Base-by-base conservation (phyloP, 2,329 filamentous ascomycete species). In the Fonsecaea nubica region DNA sequence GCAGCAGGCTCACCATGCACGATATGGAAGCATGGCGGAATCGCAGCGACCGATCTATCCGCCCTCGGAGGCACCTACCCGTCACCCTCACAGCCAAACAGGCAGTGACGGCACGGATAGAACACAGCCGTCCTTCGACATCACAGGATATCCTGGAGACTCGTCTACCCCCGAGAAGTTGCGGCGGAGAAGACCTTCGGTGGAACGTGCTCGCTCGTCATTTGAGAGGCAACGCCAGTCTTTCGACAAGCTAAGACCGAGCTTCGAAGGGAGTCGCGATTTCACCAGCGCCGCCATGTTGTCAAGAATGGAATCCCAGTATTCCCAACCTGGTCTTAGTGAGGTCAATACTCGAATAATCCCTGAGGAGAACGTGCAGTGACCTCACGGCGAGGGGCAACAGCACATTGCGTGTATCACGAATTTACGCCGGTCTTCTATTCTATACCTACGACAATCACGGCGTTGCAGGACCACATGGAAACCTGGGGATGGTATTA, bases 21-120 rank as follows among this genome's bases (percentile, higher is more conserved):
- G 71, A 48, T 67, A 71, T 65, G 58, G 84, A 63, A 90, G 87
- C 72, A 85, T 92, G 66, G 90, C 95, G 75, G 93, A 98, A 79
- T 94, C 97, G 75, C 86, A 92, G 77, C 88, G 93, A 71, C 93
- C 93, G 36, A 96, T 98, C 74, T 98, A 98, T 79, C 92, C 94
- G 58, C 93, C 94, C 13, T 96, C 93, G 61, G 89, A 94, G 73
- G 90, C 92, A 57, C 84, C 87, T 12, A 94, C 92, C 15, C 86
- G 95, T 76, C 94, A 93, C 71, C 89, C 90, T 58, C 85, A 87
- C 72, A 95, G 92, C 74, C 92, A 96, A 76, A 96, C 94, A 73
- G 92, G 93, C 67, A 97, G 93, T 80, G 93, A 97, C 78, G 94
- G 92, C 68, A 97, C 95, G 58, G 93, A 96, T 74, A 96, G 93